Evolutionary conservation across 169 alveolate genomes (phyloP).

Genomic region (Perkinsus marinus): DNA sequence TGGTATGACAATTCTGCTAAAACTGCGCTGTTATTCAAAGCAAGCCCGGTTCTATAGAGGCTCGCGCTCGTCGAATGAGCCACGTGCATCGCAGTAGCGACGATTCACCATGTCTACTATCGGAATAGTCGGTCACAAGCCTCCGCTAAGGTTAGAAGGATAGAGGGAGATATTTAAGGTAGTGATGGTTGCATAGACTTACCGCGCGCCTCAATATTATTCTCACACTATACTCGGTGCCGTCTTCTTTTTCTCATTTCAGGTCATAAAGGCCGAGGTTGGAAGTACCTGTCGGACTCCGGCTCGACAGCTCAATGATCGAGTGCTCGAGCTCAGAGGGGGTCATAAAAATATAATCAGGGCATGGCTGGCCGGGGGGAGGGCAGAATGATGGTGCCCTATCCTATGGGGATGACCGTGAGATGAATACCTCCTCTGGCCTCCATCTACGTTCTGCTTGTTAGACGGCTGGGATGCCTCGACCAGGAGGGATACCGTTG

Average conservation of each 20-base stretch:
- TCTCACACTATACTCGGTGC: too few relatives aligned
- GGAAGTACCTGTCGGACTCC: background rate
- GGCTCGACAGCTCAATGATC: background rate
- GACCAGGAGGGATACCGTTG: background rate
- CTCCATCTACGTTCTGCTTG: too few relatives aligned
- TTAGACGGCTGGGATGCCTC: background rate
- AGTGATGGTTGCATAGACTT: background rate
- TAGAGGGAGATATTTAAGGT: background rate
- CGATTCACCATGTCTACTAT: background rate
- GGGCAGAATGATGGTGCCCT: background rate
- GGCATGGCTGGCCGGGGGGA: background rate
- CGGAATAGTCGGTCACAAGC: background rate
- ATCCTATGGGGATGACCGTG: background rate
- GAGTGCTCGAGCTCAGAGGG: background rate
- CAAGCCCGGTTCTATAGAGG: background rate
- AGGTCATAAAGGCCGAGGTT: background rate
- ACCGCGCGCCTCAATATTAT: background rate
- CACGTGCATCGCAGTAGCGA: background rate
- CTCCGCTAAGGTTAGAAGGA: background rate
- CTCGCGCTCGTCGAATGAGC: background rate
- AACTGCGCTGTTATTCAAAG: background rate
- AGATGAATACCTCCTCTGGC: background rate
- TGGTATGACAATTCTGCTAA: background rate
- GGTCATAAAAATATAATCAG: background rate
- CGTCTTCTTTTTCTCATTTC: background rate